Evolutionary conservation across 805 yeast genomes (phyloP).

Genomic region (Candida nitratophila): DNA sequence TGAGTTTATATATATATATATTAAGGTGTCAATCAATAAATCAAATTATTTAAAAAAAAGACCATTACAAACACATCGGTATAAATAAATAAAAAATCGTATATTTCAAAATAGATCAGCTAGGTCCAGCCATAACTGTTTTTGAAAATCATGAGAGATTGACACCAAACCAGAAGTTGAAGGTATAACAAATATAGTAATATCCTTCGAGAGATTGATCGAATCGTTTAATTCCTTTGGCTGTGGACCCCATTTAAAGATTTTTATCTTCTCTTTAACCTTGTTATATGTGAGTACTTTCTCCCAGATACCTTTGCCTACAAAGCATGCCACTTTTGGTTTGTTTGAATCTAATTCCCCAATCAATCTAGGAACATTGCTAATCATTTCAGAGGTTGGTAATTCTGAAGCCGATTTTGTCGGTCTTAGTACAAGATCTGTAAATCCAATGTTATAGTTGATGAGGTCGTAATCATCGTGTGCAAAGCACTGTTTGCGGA

Average conservation of each 20-base stretch:
- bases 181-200: constrained; percentile 53
- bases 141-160: constrained; percentile 36
- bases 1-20: no score
- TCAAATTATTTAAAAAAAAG: no score
- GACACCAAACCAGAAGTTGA: constrained; percentile 70
- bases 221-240: constrained; percentile 8
- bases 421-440: constrained; percentile 62
- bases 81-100: background rate
- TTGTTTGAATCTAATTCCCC: constrained; percentile 30
- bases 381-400: constrained; percentile 40
- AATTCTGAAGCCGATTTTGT: constrained; percentile 55
- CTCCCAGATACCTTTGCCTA: constrained; percentile 78
- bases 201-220: constrained; percentile 16
- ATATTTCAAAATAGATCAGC: constrained; percentile 13
- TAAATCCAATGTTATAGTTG: constrained; percentile 52
- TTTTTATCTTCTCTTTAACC: constrained; percentile 20
- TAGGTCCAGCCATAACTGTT: constrained; percentile 41
- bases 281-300: constrained; percentile 28
- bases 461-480: constrained; percentile 23
- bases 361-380: constrained; percentile 47
- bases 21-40: no score
- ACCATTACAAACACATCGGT: background rate
- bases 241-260: constrained; percentile 51
- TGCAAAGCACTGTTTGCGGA: constrained; percentile 3
- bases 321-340: constrained; percentile 45